These are phyloP conservation scores for Canariomyces notabilis DNA, from an alignment of 2,329 filamentous ascomycete genomes.

Conservation along the genomic window DNA sequence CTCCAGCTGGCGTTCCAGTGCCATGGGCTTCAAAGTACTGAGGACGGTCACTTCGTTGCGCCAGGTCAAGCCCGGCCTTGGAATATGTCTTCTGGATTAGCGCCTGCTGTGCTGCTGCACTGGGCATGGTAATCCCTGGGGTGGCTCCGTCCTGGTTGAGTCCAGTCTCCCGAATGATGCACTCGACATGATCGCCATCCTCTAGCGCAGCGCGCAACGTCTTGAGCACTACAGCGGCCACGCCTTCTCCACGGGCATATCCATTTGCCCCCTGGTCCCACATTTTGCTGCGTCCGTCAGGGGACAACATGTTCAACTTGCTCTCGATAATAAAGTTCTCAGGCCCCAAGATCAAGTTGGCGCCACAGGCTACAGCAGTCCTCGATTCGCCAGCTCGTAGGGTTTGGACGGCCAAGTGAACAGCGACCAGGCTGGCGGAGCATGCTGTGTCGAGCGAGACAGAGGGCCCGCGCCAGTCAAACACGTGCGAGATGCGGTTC, in stretches of 20 bases:
- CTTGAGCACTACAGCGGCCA: slow-evolving; percentile 41
- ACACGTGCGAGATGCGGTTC: slow-evolving; percentile 34
- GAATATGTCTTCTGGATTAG: background rate
- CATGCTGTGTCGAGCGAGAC: slow-evolving; percentile 22
- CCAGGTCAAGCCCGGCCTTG: slow-evolving; percentile 27
- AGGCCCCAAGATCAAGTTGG: slow-evolving; percentile 32
- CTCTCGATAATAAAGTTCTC: slow-evolving; percentile 33
- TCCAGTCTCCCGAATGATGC: slow-evolving; percentile 36
- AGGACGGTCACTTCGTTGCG: slow-evolving; percentile 25
- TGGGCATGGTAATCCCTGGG: slow-evolving; percentile 45
- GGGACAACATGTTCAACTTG: slow-evolving; percentile 37
- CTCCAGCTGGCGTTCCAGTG: slow-evolving; percentile 18
- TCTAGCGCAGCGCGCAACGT: slow-evolving; percentile 33
- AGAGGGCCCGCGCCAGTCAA: slow-evolving; percentile 21
- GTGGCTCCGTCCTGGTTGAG: slow-evolving; percentile 43
- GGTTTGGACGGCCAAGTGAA: slow-evolving; percentile 30
- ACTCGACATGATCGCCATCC: slow-evolving; percentile 33
- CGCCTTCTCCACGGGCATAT: slow-evolving; percentile 48
- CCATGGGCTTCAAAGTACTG: slow-evolving; percentile 40
- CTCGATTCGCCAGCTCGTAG: slow-evolving; percentile 20
- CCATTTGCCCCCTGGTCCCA: slow-evolving; percentile 45
- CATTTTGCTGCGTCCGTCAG: slow-evolving; percentile 34
- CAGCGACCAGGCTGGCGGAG: slow-evolving; percentile 13
- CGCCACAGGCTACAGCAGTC: slow-evolving; percentile 25
- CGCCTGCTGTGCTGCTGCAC: background rate